These are phyloP conservation scores for Pichia sp. DNA, from an alignment of 1,139 yeast species.

Conservation along the genomic window DNA sequence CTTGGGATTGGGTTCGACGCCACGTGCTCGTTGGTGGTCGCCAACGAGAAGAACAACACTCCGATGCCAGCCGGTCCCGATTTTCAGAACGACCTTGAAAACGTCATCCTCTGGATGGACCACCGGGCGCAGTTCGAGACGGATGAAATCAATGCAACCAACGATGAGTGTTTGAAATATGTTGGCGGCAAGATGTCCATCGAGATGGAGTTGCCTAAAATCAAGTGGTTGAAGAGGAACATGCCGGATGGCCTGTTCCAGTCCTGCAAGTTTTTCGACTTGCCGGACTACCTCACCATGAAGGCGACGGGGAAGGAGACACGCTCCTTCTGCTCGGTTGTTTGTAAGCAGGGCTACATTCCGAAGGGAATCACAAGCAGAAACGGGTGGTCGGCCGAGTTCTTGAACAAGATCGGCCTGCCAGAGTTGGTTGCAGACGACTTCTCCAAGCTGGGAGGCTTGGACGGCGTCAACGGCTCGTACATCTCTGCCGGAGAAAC, in stretches of 20 bases:
- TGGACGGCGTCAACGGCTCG: conserved; percentile 64
- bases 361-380: conserved; percentile 87
- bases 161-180: conserved; percentile 74
- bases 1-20: conserved; percentile 95
- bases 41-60: conserved; percentile 57
- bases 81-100: conserved; percentile 65
- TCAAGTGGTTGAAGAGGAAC: conserved; percentile 90
- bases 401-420: conserved; percentile 62
- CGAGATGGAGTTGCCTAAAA: conserved; percentile 97
- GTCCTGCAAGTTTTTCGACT: conserved; percentile 80
- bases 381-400: conserved; percentile 87
- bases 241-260: conserved; percentile 60
- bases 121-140: conserved; percentile 94
- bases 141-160: conserved; percentile 69
- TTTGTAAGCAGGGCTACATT: conserved; percentile 92
- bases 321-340: conserved; percentile 83
- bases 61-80: conserved; percentile 94
- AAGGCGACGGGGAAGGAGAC: conserved; percentile 85
- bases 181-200: conserved; percentile 98
- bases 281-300: conserved; percentile 87
- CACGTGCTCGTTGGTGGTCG: conserved; percentile 87
- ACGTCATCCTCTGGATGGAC: conserved; percentile 96
- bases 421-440: conserved; percentile 74
- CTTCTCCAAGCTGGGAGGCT: conserved; percentile 79
- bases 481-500: conserved; percentile 85